Conservation (phyloP, 2,329 filamentous ascomycete species). For the Pseudogymnoascus verrucosus region DNA sequence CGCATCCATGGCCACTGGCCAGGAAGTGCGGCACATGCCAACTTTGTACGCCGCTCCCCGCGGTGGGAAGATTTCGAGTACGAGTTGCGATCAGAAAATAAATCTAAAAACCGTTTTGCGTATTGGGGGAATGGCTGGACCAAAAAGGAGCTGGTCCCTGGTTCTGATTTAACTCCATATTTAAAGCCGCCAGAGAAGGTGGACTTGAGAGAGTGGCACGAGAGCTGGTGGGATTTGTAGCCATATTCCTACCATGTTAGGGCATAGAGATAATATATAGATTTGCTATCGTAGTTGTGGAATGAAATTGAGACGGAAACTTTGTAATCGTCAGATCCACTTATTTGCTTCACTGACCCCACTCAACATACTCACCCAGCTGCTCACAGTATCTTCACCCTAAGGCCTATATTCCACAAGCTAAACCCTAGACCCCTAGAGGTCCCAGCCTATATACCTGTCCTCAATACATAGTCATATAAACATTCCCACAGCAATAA, state of each 20-base stretch:
- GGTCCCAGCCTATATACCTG: too few species aligned
- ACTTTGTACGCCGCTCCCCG: constrained; percentile 47
- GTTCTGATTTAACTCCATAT: constrained; percentile 57
- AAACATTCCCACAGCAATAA: too few species aligned
- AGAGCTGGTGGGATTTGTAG: constrained; percentile 53
- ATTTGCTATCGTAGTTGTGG: neutral
- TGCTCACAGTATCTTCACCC: too few species aligned
- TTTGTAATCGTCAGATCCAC: neutral
- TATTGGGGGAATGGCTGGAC: constrained; percentile 66
- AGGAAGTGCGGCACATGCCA: constrained; percentile 55
- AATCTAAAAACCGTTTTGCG: constrained; percentile 37
- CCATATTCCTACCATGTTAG: neutral
- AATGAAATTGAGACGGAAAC: neutral
- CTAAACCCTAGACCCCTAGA: too few species aligned
- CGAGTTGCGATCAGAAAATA: constrained; percentile 33
- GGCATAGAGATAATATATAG: neutral
- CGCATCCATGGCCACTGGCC: constrained; percentile 64
- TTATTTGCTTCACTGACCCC: neutral
- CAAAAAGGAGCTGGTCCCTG: constrained; percentile 44
- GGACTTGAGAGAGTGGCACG: constrained; percentile 55
- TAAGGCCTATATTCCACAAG: too few species aligned
- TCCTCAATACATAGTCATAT: too few species aligned
- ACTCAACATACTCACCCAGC: too few species aligned
- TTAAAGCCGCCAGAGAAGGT: constrained; percentile 46
- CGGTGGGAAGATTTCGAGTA: constrained; percentile 54